These are phyloP conservation scores for Scolecobasidium constrictum DNA, from an alignment of 2,329 filamentous ascomycete species.

Conservation along the genomic window DNA sequence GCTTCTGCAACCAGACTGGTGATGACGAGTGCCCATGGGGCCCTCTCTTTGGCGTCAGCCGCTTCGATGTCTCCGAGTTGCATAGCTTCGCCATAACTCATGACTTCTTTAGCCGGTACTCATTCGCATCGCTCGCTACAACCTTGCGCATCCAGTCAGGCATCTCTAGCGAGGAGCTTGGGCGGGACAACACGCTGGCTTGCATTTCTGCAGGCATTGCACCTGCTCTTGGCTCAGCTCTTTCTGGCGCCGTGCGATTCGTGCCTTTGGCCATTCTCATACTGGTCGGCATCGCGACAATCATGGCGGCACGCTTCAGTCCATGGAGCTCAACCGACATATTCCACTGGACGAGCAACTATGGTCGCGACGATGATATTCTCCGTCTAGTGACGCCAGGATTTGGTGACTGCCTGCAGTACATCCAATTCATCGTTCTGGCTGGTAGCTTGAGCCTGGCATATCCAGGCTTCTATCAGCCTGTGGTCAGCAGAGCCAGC, in stretches of 20 bases:
- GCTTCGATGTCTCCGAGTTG: conserved; percentile 41
- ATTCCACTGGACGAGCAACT: conserved; percentile 97
- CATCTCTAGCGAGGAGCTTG: background rate
- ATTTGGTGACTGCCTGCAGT: conserved; percentile 93
- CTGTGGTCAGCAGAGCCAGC: conserved; percentile 72
- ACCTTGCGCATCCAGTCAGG: conserved; percentile 55
- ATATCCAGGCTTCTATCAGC: conserved; percentile 92
- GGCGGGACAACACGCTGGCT: conserved; percentile 32
- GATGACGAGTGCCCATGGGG: conserved; percentile 61
- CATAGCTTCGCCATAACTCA: conserved; percentile 65
- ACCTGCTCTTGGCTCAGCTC: conserved; percentile 60
- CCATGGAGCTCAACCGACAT: conserved; percentile 88
- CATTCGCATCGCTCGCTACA: conserved; percentile 71
- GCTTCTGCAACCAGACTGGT: conserved; percentile 55
- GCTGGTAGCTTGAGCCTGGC: conserved; percentile 78
- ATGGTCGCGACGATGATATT: conserved; percentile 85
- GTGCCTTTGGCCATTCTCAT: conserved; percentile 69
- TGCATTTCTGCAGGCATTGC: conserved; percentile 79
- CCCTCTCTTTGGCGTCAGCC: conserved; percentile 56
- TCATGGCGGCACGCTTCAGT: conserved; percentile 76
- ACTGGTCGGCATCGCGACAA: conserved; percentile 69
- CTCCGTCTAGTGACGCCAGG: conserved; percentile 88
- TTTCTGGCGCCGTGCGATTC: conserved; percentile 62
- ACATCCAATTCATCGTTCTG: conserved; percentile 84
- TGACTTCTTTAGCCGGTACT: conserved; percentile 70